Conservation (phyloP, 2,329 filamentous ascomycete genomes). For the Aspergillus spinulosporus region DNA sequence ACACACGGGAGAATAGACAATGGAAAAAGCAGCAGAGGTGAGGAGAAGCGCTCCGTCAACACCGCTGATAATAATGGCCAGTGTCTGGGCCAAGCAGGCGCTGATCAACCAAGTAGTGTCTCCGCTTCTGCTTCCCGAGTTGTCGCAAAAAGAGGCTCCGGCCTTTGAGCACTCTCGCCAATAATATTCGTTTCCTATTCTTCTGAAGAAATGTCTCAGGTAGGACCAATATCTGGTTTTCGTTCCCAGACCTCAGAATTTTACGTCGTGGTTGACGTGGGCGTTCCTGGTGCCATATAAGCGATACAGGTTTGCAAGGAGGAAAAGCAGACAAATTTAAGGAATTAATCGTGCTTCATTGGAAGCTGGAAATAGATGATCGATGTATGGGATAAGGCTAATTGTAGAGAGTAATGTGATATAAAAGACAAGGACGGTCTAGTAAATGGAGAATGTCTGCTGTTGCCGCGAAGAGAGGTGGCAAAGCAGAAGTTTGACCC, state of each 20-base stretch:
- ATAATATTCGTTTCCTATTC: slow-evolving; percentile 6
- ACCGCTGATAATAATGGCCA: slow-evolving; percentile 22
- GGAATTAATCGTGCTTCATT: neutral
- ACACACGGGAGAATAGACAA: slow-evolving; percentile 21
- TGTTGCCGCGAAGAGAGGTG: too few relatives aligned
- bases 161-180: slow-evolving; percentile 9
- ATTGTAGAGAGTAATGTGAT: too few relatives aligned
- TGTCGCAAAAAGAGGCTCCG: slow-evolving; percentile 28
- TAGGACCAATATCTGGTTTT: slow-evolving; percentile 8
- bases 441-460: too few relatives aligned
- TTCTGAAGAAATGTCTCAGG: slow-evolving; percentile 9
- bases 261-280: neutral
- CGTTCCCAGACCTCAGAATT: neutral
- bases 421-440: too few relatives aligned
- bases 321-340: neutral
- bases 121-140: slow-evolving; percentile 27
- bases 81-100: slow-evolving; percentile 27
- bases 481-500: too few relatives aligned
- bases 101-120: slow-evolving; percentile 34
- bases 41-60: slow-evolving; percentile 17
- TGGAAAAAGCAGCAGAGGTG: slow-evolving; percentile 31
- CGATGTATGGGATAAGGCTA: too few relatives aligned
- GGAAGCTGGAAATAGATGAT: too few relatives aligned
- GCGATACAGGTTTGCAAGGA: slow-evolving; percentile 7
- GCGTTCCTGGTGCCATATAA: slow-evolving; percentile 3